Evolutionary conservation across 192 early-diverging fungal genomes (phyloP), one percentile per base, ranked within the genome.

Genomic region (Cetraspora pellucida): DNA sequence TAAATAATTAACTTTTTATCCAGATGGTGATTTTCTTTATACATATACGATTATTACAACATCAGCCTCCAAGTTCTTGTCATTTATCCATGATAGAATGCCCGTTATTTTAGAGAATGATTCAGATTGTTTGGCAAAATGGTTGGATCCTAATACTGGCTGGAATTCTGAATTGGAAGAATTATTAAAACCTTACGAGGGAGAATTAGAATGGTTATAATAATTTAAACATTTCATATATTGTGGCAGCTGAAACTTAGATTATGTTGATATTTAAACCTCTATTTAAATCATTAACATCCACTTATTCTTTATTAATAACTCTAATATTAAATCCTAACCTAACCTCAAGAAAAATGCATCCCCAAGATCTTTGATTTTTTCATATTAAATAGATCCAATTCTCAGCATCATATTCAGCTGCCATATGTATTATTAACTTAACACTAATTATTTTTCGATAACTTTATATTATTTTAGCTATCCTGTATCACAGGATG

Each of bases 41-140:
- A 82, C 81, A 19, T 87, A 81, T 43, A 85, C 84, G 1, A 88
- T 88, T 37, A 80, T 89, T 31, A 89, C 88, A 25, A 89, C 88
- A 1, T 77, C 75, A 4, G 65, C 83, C 0, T 85, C 87, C 0
- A 61, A 69, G 3, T 74, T 77, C 11, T 68, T 89, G 10, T 75
- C 78, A n/a, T 87, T 81, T 74, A 55, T 89, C 2, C 88, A 89
- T 60, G 81, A 85, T 45, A 84, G 88, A 2, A 89, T 89, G 88
- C 88, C 88, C 17, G 87, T 87, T 21, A 86, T 89, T 65, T 73
- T 88, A 3, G 85, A 89, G 25, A 45, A 78, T 27, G 78, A 71
- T 13, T 77, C 60, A 11, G 72, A 83, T 50, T 14, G 13, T 54
- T 72, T 87, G 16, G 47, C 77, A 14, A 46, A 67, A 16, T 89